A percentile compares a stretch with the other conserved stretches of the same genome.
Evolutionary conservation across 305 asterid genomes (phyloP).

Genomic region (Fraxinus platypoda): DNA sequence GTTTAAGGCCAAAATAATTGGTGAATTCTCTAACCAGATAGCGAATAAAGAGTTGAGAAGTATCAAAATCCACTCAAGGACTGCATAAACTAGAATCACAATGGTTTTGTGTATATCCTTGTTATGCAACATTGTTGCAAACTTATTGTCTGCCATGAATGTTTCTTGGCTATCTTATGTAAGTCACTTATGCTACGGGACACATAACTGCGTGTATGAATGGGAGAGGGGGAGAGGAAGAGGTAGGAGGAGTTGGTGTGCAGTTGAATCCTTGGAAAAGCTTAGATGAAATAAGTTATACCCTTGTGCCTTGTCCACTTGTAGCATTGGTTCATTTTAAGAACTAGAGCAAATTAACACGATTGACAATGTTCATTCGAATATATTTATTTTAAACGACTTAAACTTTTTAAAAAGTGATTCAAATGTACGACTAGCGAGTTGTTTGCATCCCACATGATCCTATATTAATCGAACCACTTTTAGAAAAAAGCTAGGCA

Average conservation of each 20-base stretch:
- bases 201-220: background rate
- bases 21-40: constrained; percentile 29
- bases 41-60: constrained; percentile 39
- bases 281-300: background rate
- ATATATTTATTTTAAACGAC: too few relatives aligned
- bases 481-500: too few relatives aligned
- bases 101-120: constrained; percentile 11
- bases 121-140: background rate
- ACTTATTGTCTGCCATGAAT: background rate
- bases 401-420: background rate
- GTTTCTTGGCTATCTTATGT: background rate
- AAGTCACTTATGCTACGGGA: background rate
- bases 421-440: background rate
- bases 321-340: background rate
- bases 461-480: too few relatives aligned
- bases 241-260: background rate
- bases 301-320: background rate
- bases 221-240: background rate
- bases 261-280: background rate
- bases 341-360: background rate
- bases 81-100: constrained; percentile 31
- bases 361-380: background rate
- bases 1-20: constrained; percentile 36
- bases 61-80: constrained; percentile 49
- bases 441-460: background rate